Conservation (phyloP, 768 basidiomycete genomes). For the Hericium erinaceus region DNA sequence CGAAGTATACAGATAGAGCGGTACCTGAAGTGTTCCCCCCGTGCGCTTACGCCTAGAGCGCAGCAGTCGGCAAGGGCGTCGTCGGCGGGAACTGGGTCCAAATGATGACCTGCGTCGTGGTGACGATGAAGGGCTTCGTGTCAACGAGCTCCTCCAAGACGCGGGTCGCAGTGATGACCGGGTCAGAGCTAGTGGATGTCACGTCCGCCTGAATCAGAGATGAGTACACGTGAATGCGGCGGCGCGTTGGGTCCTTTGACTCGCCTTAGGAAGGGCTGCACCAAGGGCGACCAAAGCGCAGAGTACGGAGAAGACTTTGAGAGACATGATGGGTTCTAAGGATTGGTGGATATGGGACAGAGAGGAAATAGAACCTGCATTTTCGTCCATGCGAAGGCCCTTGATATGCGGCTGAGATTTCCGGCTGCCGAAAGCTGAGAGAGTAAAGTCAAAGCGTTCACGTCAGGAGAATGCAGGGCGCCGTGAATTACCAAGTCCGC, state of each 20-base stretch:
- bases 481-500: not conserved
- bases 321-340: not conserved
- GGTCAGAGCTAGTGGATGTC: not conserved
- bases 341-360: too few relatives aligned
- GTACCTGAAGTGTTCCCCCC: too few relatives aligned
- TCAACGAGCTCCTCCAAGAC: not conserved
- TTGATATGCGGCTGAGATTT: too few relatives aligned
- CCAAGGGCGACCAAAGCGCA: not conserved
- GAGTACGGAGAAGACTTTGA: not conserved
- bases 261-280: not conserved
- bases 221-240: too few relatives aligned
- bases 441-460: not conserved
- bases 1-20: too few relatives aligned
- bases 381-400: too few relatives aligned
- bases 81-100: not conserved
- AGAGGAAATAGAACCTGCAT: too few relatives aligned
- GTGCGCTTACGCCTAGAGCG: too few relatives aligned
- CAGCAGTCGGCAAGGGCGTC: not conserved
- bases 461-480: not conserved
- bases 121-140: not conserved
- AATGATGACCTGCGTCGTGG: not conserved
- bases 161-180: not conserved
- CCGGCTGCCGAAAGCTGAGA: not conserved
- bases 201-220: not conserved
- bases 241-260: too few relatives aligned